These are phyloP conservation scores for Chaetomium sp. DNA, from an alignment of 2,329 filamentous ascomycete genomes.

Conservation along the genomic window DNA sequence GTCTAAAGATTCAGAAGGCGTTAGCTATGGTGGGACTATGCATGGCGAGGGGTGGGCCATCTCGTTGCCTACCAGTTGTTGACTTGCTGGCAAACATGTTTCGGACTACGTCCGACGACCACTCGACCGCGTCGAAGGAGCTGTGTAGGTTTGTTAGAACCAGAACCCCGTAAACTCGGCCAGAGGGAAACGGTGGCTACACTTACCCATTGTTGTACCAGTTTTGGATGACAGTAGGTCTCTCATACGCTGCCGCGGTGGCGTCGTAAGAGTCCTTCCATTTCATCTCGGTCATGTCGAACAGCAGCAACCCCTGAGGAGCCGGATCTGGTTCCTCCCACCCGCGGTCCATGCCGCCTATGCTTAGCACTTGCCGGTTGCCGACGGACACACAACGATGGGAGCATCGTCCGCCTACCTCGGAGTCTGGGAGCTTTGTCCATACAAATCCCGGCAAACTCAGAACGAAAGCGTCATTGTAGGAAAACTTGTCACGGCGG, in stretches of 20 bases:
- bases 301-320: conserved; percentile 28
- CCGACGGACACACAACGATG: conserved; percentile 27
- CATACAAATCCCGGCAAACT: conserved; percentile 33
- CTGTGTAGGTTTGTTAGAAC: neutral
- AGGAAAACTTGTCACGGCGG: conserved; percentile 7
- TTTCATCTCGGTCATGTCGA: conserved; percentile 29
- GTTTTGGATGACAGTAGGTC: conserved; percentile 15
- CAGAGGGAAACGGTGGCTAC: neutral
- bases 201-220: conserved; percentile 28
- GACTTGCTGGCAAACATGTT: conserved; percentile 19
- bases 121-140: conserved; percentile 22
- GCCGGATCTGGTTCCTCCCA: conserved; percentile 17
- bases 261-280: conserved; percentile 30
- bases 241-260: conserved; percentile 24
- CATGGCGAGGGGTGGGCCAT: too few species aligned
- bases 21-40: neutral
- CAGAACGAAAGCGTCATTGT: conserved; percentile 29
- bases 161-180: neutral
- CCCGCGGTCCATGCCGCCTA: conserved; percentile 21
- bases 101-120: conserved; percentile 26
- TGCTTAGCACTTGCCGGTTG: conserved; percentile 29
- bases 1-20: neutral
- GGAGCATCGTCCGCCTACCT: conserved; percentile 10
- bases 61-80: conserved; percentile 4
- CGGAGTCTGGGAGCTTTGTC: conserved; percentile 20